phyloP scores from a whole-genome alignment of 371 early-diverging fungal species.

The Amoeboaphelidium occidentale region DNA sequence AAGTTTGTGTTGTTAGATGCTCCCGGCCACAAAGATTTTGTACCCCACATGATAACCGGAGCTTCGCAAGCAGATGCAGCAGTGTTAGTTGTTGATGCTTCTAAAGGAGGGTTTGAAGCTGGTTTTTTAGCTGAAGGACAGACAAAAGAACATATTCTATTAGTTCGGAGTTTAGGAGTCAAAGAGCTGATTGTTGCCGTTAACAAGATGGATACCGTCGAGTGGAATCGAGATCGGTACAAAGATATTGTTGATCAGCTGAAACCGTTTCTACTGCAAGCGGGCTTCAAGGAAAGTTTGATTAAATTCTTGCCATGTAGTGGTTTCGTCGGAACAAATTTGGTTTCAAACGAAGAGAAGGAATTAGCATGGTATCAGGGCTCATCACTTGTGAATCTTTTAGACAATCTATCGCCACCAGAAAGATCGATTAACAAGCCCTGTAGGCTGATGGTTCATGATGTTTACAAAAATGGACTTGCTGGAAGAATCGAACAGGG shows the following conservation, averaged over 20 bases:
- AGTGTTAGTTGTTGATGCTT: conserved; percentile 77
- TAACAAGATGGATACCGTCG: conserved; percentile 66
- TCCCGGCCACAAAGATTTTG: conserved; percentile 97
- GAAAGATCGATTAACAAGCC: conserved; percentile 44
- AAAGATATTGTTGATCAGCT: conserved; percentile 37
- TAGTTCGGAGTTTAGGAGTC: conserved; percentile 69
- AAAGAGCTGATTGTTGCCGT: conserved; percentile 65
- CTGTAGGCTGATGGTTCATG: conserved; percentile 51
- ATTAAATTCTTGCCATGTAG: conserved; percentile 59
- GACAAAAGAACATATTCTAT: conserved; percentile 77
- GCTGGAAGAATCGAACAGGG: conserved; percentile 69
- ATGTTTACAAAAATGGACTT: conserved; percentile 64
- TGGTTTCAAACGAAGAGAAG: conserved; percentile 18
- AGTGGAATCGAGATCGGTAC: conserved; percentile 43
- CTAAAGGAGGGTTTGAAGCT: conserved; percentile 82
- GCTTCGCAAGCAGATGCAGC: conserved; percentile 93
- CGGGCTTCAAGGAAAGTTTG: conserved; percentile 40
- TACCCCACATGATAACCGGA: conserved; percentile 98
- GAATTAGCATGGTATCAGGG: conserved; percentile 32
- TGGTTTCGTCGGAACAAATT: conserved; percentile 66
- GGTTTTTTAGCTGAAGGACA: conserved; percentile 93
- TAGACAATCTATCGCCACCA: conserved; percentile 47
- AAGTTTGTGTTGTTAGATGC: conserved; percentile 76
- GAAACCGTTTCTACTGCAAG: conserved; percentile 29
- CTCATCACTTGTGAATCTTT: conserved; percentile 5